Evolutionary conservation across 345 rosid genomes (phyloP).

Genomic region (Acer negundo): DNA sequence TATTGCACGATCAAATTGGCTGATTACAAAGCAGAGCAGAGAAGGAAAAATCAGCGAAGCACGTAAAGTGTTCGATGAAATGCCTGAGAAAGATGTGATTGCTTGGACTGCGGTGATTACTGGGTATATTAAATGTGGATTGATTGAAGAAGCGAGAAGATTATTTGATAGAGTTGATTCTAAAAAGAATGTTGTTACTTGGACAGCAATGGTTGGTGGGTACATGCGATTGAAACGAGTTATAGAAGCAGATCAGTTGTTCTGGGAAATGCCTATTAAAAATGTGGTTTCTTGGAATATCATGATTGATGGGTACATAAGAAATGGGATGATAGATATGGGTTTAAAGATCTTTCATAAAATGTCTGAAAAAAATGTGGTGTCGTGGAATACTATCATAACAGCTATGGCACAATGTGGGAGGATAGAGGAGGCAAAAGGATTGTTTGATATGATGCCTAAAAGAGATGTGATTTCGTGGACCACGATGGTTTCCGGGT

Average conservation of each 20-base stretch:
- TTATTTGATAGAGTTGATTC: slow-evolving; percentile 60
- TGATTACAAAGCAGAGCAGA: slow-evolving; percentile 41
- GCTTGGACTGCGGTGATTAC: slow-evolving; percentile 69
- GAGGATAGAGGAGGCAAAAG: slow-evolving; percentile 59
- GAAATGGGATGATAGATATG: slow-evolving; percentile 41
- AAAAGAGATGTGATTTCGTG: slow-evolving; percentile 68
- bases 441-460: slow-evolving; percentile 55
- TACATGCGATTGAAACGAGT: slow-evolving; percentile 50
- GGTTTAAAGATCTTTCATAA: slow-evolving; percentile 51
- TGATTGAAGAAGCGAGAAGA: slow-evolving; percentile 57
- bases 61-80: slow-evolving; percentile 62
- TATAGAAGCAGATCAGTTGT: slow-evolving; percentile 61
- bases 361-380: slow-evolving; percentile 68
- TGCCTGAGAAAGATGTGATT: slow-evolving; percentile 57
- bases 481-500: slow-evolving; percentile 64
- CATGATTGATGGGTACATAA: slow-evolving; percentile 67
- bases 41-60: slow-evolving; percentile 58
- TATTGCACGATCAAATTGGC: slow-evolving; percentile 48
- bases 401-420: slow-evolving; percentile 53
- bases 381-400: slow-evolving; percentile 64
- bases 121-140: slow-evolving; percentile 58
- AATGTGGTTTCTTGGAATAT: slow-evolving; percentile 77
- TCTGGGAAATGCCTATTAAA: slow-evolving; percentile 58
- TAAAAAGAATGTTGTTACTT: slow-evolving; percentile 65
- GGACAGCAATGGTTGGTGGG: slow-evolving; percentile 75